phyloP scores from a whole-genome alignment of 1,139 yeast genomes.

The Yamadazyma siamensis region DNA sequence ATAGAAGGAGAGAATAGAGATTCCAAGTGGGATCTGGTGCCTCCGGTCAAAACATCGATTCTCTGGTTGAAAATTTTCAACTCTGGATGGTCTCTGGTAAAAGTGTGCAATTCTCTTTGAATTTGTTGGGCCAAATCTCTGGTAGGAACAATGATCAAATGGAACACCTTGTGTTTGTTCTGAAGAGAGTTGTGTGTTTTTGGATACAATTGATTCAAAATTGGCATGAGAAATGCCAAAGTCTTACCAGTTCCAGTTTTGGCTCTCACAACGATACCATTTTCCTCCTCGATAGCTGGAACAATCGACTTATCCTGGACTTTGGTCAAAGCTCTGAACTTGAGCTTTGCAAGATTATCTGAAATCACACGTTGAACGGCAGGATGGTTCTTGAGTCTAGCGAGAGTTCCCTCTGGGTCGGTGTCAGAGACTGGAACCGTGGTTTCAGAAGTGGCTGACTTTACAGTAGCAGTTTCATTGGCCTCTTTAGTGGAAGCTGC shows the following conservation, averaged over 20 bases:
- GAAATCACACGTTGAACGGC: constrained; percentile 15
- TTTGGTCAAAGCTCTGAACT: constrained; percentile 58
- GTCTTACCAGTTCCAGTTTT: constrained; percentile 97
- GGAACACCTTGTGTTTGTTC: constrained; percentile 38
- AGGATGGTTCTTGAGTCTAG: constrained; percentile 12
- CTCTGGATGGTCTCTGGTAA: constrained; percentile 13
- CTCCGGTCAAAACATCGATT: constrained; percentile 37
- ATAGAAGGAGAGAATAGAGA: constrained; percentile 36
- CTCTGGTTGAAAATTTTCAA: constrained; percentile 25
- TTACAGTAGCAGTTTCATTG: no score
- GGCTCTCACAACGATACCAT: constrained; percentile 80
- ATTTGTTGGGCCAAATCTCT: constrained; percentile 90
- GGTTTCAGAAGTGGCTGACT: no score
- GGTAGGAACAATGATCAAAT: constrained; percentile 83
- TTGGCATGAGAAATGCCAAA: constrained; percentile 79
- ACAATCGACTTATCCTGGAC: constrained; percentile 74
- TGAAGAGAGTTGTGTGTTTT: constrained; percentile 10
- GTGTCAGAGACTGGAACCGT: constrained; percentile 4
- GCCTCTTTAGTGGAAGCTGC: no score
- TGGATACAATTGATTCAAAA: constrained; percentile 34
- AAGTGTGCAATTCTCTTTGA: constrained; percentile 50
- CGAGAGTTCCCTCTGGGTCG: constrained; percentile 11
- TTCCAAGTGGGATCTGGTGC: constrained; percentile 25
- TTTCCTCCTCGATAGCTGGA: constrained; percentile 56
- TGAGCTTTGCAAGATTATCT: constrained; percentile 36